These are phyloP conservation scores for Venturia asperata DNA, from an alignment of 2,329 filamentous ascomycete species.

Conservation along the genomic window DNA sequence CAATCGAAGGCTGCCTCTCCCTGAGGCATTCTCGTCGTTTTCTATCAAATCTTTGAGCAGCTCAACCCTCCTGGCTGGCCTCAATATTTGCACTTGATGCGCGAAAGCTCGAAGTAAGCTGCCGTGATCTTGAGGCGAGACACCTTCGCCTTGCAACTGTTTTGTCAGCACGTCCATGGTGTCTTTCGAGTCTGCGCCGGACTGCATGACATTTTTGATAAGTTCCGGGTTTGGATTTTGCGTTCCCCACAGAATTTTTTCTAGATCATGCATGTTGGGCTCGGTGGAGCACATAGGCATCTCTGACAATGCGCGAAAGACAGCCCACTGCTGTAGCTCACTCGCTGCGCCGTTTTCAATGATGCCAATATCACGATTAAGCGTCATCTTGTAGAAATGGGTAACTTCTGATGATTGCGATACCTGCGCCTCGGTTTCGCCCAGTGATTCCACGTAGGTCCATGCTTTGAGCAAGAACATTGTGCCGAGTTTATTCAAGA, in stretches of 20 bases:
- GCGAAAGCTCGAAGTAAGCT: slow-evolving; percentile 1
- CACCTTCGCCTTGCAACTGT: not conserved
- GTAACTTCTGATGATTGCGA: not conserved
- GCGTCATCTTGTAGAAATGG: not conserved
- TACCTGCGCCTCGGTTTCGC: not conserved
- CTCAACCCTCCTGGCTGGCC: not conserved
- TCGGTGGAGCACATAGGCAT: not conserved
- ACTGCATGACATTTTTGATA: not conserved
- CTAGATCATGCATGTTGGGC: not conserved
- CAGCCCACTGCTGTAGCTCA: slow-evolving; percentile 1
- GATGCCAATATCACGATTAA: not conserved
- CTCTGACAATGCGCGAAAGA: not conserved
- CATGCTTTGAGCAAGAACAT: slow-evolving; percentile 11
- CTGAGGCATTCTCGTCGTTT: not conserved
- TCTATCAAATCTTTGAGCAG: not conserved
- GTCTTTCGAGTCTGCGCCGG: not conserved
- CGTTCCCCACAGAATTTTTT: not conserved
- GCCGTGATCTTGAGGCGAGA: slow-evolving; percentile 7
- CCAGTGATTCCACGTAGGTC: not conserved
- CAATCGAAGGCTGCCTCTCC: slow-evolving; percentile 3
- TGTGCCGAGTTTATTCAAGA: not conserved
- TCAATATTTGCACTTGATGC: not conserved
- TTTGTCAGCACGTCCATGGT: not conserved
- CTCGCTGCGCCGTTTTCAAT: not conserved
- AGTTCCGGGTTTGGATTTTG: not conserved